Evolutionary conservation across 768 basidiomycete genomes (phyloP).

Genomic region (Leccinum imitatum): DNA sequence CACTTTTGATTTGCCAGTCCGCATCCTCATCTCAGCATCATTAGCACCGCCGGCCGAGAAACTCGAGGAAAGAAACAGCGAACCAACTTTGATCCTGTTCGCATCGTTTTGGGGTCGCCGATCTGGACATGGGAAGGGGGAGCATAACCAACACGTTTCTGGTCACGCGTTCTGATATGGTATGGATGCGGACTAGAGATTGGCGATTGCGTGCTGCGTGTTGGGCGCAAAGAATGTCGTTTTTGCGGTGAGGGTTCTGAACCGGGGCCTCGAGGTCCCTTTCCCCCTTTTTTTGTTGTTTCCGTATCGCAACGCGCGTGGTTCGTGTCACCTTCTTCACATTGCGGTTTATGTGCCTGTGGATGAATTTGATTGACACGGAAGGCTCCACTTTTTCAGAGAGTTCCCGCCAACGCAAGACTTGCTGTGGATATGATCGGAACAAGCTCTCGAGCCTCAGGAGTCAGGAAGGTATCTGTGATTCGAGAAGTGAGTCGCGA

Average conservation of each 20-base stretch:
- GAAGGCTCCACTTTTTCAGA: background rate
- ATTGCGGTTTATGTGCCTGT: constrained; percentile 4
- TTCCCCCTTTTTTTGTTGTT: background rate
- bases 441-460: constrained; percentile 12
- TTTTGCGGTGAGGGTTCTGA: constrained; percentile 7
- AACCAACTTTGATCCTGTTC: constrained; percentile 2
- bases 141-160: constrained; percentile 18
- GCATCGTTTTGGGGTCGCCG: background rate
- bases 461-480: constrained; percentile 17
- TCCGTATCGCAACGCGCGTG: constrained; percentile 1
- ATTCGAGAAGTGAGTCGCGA: constrained; percentile 1
- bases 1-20: constrained; percentile 12
- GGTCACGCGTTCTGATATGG: constrained; percentile 10
- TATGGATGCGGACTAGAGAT: constrained; percentile 3
- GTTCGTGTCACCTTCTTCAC: background rate
- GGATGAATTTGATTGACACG: background rate
- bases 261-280: constrained; percentile 11
- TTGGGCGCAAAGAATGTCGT: constrained; percentile 15
- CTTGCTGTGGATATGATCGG: constrained; percentile 4
- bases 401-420: background rate
- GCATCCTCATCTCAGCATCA: background rate
- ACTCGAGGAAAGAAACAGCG: background rate
- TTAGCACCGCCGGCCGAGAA: background rate
- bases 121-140: constrained; percentile 10
- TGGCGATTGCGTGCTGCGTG: background rate